Evolutionary conservation across 352 stramenopile genomes (phyloP).

Genomic region (Phytophthora crassamura): DNA sequence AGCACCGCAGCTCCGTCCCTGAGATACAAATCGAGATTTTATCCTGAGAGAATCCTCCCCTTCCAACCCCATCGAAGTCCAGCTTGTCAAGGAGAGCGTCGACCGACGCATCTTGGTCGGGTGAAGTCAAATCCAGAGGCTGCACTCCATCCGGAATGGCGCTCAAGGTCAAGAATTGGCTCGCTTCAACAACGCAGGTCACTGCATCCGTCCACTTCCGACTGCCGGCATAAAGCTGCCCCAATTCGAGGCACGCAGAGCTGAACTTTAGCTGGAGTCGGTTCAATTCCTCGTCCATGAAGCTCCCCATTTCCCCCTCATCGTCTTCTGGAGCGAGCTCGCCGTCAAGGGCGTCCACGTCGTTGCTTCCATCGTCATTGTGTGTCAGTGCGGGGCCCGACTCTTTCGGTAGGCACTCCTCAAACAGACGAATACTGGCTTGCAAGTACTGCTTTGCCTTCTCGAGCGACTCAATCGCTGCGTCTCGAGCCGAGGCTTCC

Average conservation of each 20-base stretch:
- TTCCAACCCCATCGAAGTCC: conserved; percentile 75
- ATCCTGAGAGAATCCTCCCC: conserved; percentile 30
- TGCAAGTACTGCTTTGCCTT: conserved; percentile 73
- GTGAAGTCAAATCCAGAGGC: conserved; percentile 29
- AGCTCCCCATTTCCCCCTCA: conserved; percentile 58
- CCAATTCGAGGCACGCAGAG: conserved; percentile 72
- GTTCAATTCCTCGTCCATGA: conserved; percentile 81
- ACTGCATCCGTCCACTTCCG: conserved; percentile 50
- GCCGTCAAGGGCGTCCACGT: conserved; percentile 21
- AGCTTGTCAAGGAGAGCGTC: conserved; percentile 56
- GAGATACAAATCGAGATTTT: conserved; percentile 54
- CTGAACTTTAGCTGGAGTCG: conserved; percentile 81
- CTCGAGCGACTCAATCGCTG: conserved; percentile 39
- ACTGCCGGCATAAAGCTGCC: conserved; percentile 45
- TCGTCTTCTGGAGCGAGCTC: conserved; percentile 35
- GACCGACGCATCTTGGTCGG: conserved; percentile 33
- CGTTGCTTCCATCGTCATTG: conserved; percentile 29
- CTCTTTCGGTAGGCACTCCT: conserved; percentile 66
- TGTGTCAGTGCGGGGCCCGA: conserved; percentile 35
- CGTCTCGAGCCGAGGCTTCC: conserved; percentile 23
- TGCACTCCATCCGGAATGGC: conserved; percentile 44
- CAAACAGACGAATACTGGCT: conserved; percentile 76
- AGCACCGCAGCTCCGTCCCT: conserved; percentile 63
- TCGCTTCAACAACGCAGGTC: conserved; percentile 52
- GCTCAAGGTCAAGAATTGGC: conserved; percentile 46